Conservation (phyloP, 2,329 filamentous ascomycete genomes). For the Sporothrix humicola region DNA sequence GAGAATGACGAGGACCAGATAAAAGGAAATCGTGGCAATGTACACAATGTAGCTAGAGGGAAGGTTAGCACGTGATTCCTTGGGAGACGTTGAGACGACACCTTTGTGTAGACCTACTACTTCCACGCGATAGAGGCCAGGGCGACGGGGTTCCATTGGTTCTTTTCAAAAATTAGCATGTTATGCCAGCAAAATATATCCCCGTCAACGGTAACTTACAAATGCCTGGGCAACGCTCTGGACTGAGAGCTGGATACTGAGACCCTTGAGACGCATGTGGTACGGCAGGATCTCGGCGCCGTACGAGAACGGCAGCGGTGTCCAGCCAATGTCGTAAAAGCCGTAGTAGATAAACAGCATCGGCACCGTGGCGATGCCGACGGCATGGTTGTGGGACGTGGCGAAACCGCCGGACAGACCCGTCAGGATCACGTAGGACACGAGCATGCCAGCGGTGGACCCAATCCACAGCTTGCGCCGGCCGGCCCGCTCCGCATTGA, state of each 20-base stretch:
- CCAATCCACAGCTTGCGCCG: too few species aligned
- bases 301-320: constrained; percentile 48
- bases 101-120: constrained; percentile 36
- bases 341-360: constrained; percentile 27
- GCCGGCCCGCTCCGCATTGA: too few species aligned
- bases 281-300: constrained; percentile 50
- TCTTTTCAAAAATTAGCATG: too few species aligned
- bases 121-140: constrained; percentile 50
- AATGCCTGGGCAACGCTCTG: constrained; percentile 55
- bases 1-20: constrained; percentile 43
- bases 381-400: too few species aligned
- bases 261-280: constrained; percentile 48
- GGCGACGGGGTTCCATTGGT: constrained; percentile 1
- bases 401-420: constrained; percentile 28
- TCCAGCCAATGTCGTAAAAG: constrained; percentile 50
- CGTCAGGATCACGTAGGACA: too few species aligned
- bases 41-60: constrained; percentile 44
- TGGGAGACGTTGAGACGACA: too few species aligned
- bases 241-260: constrained; percentile 48
- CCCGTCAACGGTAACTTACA: constrained; percentile 49
- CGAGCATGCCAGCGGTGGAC: too few species aligned
- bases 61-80: too few species aligned
- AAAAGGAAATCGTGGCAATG: constrained; percentile 46
- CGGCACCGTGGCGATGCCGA: neutral
- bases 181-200: too few species aligned